Evolutionary conservation across 768 basidiomycete species (phyloP), one percentile per base, ranked within the genome.

Genomic region (Suillus paluster): DNA sequence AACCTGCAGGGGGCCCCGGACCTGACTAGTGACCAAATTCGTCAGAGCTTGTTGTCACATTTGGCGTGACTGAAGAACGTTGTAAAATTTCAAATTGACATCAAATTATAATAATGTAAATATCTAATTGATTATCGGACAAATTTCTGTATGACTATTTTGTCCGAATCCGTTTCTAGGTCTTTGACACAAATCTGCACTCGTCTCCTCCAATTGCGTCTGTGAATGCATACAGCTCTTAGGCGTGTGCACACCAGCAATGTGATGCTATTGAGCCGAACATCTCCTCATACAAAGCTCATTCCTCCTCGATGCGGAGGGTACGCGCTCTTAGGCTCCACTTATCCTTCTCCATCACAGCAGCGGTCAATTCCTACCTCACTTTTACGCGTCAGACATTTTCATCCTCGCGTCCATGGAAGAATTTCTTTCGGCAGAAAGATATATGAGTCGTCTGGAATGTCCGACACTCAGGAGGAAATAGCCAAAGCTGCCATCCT

Each of bases 401-500:
- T 61, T 23, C 72, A 69, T 17, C 38, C n/a, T 36, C 3, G n/a
- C 73, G 3, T 70, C n/a, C 70, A 6, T 77, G 72, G 75, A 75
- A 72, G 27, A 67, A 67, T 38, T 60, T 77, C 41, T 55, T 65
- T 41, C 67, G 52, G 10, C 59, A 62, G 14, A 52, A 23, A 39
- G 8, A 38, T 11, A n/a, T 10, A 39, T 1, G 60, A 44, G 6
- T 42, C 63, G 0, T 61, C 64, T 2, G 7, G 41, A 3, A 39
- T 71, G 19, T 70, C 80, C 36, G 77, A 79, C 60, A 77, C 69
- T 52, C 84, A 89, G 68, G 91, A 94, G 74, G 90, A 92, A 68
- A 81, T 80, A 38, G 84, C 89, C 1, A 87, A 88, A 69, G 84
- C 83, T 33, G 87, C 88, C 56, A 88, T 95, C 63, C 77, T 94